Base-by-base conservation (phyloP, 345 rosid species). In the Angophora floribunda region DNA sequence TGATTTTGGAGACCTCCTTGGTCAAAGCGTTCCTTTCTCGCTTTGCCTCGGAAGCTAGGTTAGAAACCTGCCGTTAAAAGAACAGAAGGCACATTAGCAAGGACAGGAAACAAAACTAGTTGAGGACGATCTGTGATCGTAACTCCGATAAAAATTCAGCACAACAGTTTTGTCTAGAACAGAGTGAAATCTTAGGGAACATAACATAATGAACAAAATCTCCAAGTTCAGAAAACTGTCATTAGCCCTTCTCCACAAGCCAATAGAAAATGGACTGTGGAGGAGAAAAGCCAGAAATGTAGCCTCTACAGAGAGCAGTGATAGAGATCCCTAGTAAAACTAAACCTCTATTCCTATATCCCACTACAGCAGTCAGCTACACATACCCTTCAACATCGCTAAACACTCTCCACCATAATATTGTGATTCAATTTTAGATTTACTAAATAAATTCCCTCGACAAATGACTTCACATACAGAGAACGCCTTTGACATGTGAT, bases 1-100 rank as follows among this genome's bases (percentile, higher is more conserved):
- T 96, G 90, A 98, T 98, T 92, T 96, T 97, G 86, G 95, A 92
- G 79, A 98, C 97, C 94, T 93, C 97, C 92, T 95, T 96, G 49
- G 89, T 91, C 94, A 97, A 91, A 84, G 91, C 95, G 86, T 91
- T 94, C 92, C 90, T 92, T 92, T 97, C 98, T 88, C 90, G 93
- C 92, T 94, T 97, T 19, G 94, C 93, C 93, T 95, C 97, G 1
- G 95, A 93, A 80, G 95, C 96, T 49, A 97, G 92, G 87, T 87
- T 92, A 52, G 96, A 93, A 79, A 95, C 96, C 99, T 98, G 98
- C 88, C 90, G 87, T 51, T 49, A 45, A 53, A 52, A 86, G 26
- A 89, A 88, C 59, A 87, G 50, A 7, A 32, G 80, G 44, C 51
- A 22, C 19, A 75, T 75, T 75, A 75, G 26, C 84, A 75, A 75